Evolutionary conservation across 352 stramenopile genomes (phyloP).

Genomic region (Pythium aquatile): DNA sequence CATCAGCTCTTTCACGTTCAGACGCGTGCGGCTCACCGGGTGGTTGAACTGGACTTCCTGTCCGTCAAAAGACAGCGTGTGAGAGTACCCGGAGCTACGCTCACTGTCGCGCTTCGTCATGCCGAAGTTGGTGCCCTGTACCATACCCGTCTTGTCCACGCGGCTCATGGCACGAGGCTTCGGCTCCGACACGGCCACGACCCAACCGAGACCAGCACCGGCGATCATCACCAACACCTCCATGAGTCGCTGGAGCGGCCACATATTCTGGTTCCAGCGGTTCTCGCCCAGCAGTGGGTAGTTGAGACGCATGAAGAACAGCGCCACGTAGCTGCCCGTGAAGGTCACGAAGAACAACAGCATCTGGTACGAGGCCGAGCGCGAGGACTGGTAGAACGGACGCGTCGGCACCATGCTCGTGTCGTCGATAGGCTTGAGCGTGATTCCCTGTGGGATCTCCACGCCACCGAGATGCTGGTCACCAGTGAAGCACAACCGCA

Average conservation of each 20-base stretch:
- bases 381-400: conserved; percentile 72
- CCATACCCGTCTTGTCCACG: conserved; percentile 72
- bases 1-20: conserved; percentile 80
- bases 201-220: conserved; percentile 54
- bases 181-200: conserved; percentile 61
- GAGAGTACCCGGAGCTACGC: conserved; percentile 58
- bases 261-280: conserved; percentile 72
- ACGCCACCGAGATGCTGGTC: conserved; percentile 76
- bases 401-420: conserved; percentile 75
- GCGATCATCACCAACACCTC: conserved; percentile 72
- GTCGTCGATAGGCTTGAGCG: conserved; percentile 80
- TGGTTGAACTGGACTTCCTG: conserved; percentile 78
- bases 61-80: conserved; percentile 77
- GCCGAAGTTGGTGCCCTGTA: conserved; percentile 36
- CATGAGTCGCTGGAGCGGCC: conserved; percentile 78
- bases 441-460: conserved; percentile 71
- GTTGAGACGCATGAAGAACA: conserved; percentile 70
- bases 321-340: conserved; percentile 60
- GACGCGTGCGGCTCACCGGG: conserved; percentile 57
- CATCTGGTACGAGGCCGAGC: conserved; percentile 69
- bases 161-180: conserved; percentile 74
- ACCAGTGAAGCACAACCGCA: conserved; percentile 76
- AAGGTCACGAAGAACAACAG: conserved; percentile 82
- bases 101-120: conserved; percentile 41
- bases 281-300: conserved; percentile 68